phyloP scores from a whole-genome alignment of 2,329 filamentous ascomycete genomes.

The Fusarium redolens region DNA sequence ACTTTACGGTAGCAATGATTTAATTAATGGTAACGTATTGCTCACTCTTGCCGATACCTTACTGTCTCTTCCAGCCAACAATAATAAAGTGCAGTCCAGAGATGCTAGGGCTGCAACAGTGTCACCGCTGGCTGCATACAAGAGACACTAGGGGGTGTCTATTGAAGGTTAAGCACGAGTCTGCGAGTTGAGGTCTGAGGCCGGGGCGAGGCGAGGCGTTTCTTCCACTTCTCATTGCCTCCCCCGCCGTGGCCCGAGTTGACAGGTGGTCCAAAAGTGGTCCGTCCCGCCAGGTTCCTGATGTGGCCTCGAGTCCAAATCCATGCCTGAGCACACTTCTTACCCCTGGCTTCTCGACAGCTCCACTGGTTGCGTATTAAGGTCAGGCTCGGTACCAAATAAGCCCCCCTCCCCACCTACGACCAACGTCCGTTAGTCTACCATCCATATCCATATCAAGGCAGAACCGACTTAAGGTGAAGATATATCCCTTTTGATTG shows the following conservation, averaged over 20 bases:
- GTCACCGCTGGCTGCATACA: constrained; percentile 26
- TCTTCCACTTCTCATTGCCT: constrained; percentile 32
- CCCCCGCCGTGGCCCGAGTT: constrained; percentile 45
- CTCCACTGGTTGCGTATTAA: constrained; percentile 46
- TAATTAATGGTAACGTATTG: not conserved
- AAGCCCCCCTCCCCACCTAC: constrained; percentile 43
- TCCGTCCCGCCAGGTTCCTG: constrained; percentile 42
- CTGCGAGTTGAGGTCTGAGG: constrained; percentile 29
- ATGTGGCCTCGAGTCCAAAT: constrained; percentile 37
- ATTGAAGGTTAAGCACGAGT: constrained; percentile 27
- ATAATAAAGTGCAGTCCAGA: constrained; percentile 21
- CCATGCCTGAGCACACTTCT: constrained; percentile 21
- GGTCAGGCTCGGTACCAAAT: constrained; percentile 42
- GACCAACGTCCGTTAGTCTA: constrained; percentile 37
- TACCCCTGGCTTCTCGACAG: constrained; percentile 37
- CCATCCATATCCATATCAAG: constrained; percentile 42
- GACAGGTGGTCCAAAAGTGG: constrained; percentile 44
- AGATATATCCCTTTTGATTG: constrained; percentile 41
- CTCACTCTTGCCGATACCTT: constrained; percentile 19
- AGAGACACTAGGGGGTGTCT: constrained; percentile 38
- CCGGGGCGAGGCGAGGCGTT: constrained; percentile 41
- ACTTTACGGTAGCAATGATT: constrained; percentile 26
- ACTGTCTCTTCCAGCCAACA: constrained; percentile 31
- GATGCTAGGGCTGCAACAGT: constrained; percentile 31
- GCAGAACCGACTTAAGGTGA: constrained; percentile 32